These are phyloP conservation scores for Jaltomata sinuosa DNA, from an alignment of 257 asterid genomes.

Conservation along the genomic window DNA sequence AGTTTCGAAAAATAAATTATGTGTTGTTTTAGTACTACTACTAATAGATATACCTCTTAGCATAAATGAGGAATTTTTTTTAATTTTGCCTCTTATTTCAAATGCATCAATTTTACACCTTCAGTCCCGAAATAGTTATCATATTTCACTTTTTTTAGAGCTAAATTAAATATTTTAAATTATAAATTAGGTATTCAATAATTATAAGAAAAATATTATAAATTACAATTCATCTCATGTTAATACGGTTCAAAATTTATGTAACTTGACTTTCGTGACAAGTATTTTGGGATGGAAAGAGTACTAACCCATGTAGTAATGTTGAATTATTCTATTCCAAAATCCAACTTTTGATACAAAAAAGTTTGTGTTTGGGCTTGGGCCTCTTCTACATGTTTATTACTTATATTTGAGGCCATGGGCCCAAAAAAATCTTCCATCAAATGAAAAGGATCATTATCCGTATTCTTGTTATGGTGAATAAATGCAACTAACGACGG, in stretches of 20 bases:
- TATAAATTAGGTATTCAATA: neutral
- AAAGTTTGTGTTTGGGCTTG: neutral
- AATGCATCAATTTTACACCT: neutral
- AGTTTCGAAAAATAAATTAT: too few species aligned
- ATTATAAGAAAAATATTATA: neutral
- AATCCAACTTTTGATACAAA: neutral
- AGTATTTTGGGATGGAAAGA: neutral
- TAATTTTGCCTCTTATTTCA: neutral
- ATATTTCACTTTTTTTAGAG: neutral
- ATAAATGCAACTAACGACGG: neutral
- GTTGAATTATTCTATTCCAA: too few species aligned
- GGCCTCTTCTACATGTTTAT: neutral
- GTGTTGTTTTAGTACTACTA: too few species aligned
- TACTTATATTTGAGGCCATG: neutral
- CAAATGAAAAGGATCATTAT: neutral
- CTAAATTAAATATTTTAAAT: neutral
- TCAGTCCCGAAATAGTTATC: neutral
- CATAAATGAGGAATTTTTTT: too few species aligned
- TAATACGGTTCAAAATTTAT: neutral
- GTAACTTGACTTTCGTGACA: neutral
- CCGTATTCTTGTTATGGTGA: neutral
- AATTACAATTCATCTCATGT: neutral
- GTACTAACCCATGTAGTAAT: too few species aligned
- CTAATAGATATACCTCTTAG: too few species aligned
- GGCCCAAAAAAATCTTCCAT: neutral